Base-by-base conservation (phyloP, 805 yeast genomes). In the Kuraishia hungarica region DNA sequence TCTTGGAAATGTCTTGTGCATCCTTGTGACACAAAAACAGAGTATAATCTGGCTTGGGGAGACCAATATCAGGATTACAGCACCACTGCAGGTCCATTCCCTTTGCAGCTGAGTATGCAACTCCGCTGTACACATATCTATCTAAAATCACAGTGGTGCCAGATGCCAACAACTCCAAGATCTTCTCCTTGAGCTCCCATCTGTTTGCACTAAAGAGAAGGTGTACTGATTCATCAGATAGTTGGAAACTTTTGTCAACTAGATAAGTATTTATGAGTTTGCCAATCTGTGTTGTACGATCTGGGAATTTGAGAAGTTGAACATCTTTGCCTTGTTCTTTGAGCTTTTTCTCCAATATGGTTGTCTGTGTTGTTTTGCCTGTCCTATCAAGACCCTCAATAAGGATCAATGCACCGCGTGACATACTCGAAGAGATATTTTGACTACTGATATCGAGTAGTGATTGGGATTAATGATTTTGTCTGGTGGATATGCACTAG, bases 351-450 rank as follows among this genome's bases (percentile, higher is more conserved):
- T 68, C 52, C 10, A 87, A 61, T 2, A 64, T 60, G 2, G 68
- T 64, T 6, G 86, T 78, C 66, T 94, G 99, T 0, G 97, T 91
- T 2, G 97, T 82, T 64, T 94, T 94, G 0, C 99, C 99, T 0
- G 97, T 86, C 52, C 99, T 73, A 64, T 94, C 99, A 1, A 94
- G 79, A 0, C 99, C 99, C 69, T 94, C 99, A 1, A 94, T 76
- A 1, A 90, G 79, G 22, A 94, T 85, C 46, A 94, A 72, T 51
- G 79, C 76, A 1, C 97, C 98, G 58, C 97, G 58, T 51, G 56
- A 60, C 60, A 56, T 61, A 13, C 8, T 15, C 8, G 8, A 26
- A 6, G 10, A 5, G 8, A 26, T 26, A 26, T 26, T 6, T 6
- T n/a, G n/a, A n/a, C n/a, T n/a, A n/a, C n/a, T n/a, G n/a, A n/a